These are phyloP conservation scores for Roridomyces roridus DNA, from an alignment of 768 basidiomycete genomes.

Conservation along the genomic window DNA sequence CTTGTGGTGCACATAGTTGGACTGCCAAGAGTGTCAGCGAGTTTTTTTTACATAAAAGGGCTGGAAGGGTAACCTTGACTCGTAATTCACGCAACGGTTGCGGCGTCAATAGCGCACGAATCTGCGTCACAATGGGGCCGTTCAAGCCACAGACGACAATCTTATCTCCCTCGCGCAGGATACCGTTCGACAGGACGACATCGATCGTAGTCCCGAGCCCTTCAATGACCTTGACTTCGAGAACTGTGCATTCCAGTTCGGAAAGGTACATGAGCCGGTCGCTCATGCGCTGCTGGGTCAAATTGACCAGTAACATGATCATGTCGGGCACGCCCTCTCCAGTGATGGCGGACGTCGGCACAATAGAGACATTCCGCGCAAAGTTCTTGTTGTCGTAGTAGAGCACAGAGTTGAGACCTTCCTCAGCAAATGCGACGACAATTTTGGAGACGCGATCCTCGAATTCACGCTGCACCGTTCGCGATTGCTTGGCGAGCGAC, in stretches of 20 bases:
- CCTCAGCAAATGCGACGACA: slow-evolving; percentile 94
- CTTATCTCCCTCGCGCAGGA: slow-evolving; percentile 88
- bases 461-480: slow-evolving; percentile 87
- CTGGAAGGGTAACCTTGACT: slow-evolving; percentile 73
- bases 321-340: slow-evolving; percentile 99
- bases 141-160: slow-evolving; percentile 98
- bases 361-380: slow-evolving; percentile 91
- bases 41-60: slow-evolving; percentile 10
- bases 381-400: slow-evolving; percentile 99
- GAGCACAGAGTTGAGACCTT: slow-evolving; percentile 91
- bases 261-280: slow-evolving; percentile 97
- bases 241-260: slow-evolving; percentile 95
- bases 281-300: slow-evolving; percentile 98
- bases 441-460: slow-evolving; percentile 87
- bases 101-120: slow-evolving; percentile 93
- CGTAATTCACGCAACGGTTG: slow-evolving; percentile 96
- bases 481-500: slow-evolving; percentile 83
- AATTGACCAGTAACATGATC: slow-evolving; percentile 97
- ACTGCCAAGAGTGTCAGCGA: slow-evolving; percentile 52
- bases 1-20: slow-evolving; percentile 95
- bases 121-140: slow-evolving; percentile 94
- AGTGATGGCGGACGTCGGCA: slow-evolving; percentile 97
- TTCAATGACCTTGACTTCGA: slow-evolving; percentile 99
- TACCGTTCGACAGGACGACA: slow-evolving; percentile 94
- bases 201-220: slow-evolving; percentile 98